Percentiles rank a stretch among this genome's conserved stretches.
Conservation (phyloP, 2,329 filamentous ascomycete genomes). For the Phyllosticta capitalensis region DNA sequence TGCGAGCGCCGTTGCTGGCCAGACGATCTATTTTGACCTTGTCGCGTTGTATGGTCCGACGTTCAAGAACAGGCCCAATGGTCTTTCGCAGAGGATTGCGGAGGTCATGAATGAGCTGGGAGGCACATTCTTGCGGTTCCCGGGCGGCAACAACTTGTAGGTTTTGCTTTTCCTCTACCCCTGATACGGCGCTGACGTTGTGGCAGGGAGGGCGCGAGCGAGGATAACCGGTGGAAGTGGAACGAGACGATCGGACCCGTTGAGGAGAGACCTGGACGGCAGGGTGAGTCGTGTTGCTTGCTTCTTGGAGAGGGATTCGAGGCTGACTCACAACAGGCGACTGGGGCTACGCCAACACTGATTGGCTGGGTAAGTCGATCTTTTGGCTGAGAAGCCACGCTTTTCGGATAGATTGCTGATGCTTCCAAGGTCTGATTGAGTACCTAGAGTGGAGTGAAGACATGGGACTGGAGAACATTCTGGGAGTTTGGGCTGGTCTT, state of each 20-base stretch:
- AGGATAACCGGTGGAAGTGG: constrained; percentile 39
- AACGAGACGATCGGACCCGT: constrained; percentile 46
- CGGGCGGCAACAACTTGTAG: constrained; percentile 49
- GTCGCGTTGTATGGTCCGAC: constrained; percentile 11
- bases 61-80: constrained; percentile 9
- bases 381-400: not conserved
- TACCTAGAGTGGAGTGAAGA: constrained; percentile 54
- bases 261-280: constrained; percentile 43
- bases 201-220: constrained; percentile 27
- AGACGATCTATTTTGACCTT: constrained; percentile 9
- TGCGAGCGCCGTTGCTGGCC: not conserved
- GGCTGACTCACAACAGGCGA: constrained; percentile 27
- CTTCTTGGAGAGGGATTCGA: constrained; percentile 17
- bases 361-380: constrained; percentile 40
- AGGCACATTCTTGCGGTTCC: constrained; percentile 49
- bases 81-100: constrained; percentile 4
- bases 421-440: constrained; percentile 41
- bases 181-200: not conserved
- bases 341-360: constrained; percentile 53
- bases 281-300: constrained; percentile 41
- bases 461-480: constrained; percentile 45
- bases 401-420: not conserved
- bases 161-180: not conserved
- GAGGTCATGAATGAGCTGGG: constrained; percentile 8
- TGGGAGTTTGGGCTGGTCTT: constrained; percentile 51